Evolutionary conservation across 352 stramenopile species (phyloP).

Genomic region (Achlya hypogyna): DNA sequence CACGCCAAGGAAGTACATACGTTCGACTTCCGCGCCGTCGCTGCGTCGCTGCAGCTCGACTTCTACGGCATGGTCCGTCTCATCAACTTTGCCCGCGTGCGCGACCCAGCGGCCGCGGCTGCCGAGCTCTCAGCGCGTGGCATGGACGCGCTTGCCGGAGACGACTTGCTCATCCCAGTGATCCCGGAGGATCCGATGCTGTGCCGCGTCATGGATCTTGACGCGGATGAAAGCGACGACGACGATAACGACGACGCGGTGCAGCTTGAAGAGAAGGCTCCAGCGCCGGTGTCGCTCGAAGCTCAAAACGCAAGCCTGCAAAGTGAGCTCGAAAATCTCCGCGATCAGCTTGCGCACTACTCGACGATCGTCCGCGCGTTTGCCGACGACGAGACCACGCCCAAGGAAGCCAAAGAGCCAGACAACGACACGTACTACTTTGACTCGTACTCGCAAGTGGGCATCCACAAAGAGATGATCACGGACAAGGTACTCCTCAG

Average conservation of each 20-base stretch:
- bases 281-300: conserved; percentile 25
- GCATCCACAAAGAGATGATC: conserved; percentile 96
- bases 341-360: conserved; percentile 65
- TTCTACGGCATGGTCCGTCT: conserved; percentile 74
- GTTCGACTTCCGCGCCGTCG: conserved; percentile 54
- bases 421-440: conserved; percentile 95
- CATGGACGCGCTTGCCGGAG: conserved; percentile 41
- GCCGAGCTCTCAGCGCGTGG: conserved; percentile 39
- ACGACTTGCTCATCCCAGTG: conserved; percentile 69
- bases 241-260: conserved; percentile 22
- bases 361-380: conserved; percentile 57
- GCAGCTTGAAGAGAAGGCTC: conserved; percentile 18
- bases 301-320: conserved; percentile 36
- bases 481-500: conserved; percentile 43
- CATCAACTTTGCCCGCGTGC: conserved; percentile 61
- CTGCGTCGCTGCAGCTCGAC: conserved; percentile 44
- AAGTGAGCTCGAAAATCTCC: conserved; percentile 61
- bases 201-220: conserved; percentile 64
- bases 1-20: conserved; percentile 43
- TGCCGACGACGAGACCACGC: conserved; percentile 39
- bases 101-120: conserved; percentile 31
- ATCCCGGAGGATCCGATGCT: conserved; percentile 69
- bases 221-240: conserved; percentile 39
- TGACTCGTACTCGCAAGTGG: conserved; percentile 97
- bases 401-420: conserved; percentile 25